A percentile compares a stretch with the other conserved stretches of the same genome.
phyloP scores from a whole-genome alignment of 306 rosid genomes.

The Rosa lucieae region DNA sequence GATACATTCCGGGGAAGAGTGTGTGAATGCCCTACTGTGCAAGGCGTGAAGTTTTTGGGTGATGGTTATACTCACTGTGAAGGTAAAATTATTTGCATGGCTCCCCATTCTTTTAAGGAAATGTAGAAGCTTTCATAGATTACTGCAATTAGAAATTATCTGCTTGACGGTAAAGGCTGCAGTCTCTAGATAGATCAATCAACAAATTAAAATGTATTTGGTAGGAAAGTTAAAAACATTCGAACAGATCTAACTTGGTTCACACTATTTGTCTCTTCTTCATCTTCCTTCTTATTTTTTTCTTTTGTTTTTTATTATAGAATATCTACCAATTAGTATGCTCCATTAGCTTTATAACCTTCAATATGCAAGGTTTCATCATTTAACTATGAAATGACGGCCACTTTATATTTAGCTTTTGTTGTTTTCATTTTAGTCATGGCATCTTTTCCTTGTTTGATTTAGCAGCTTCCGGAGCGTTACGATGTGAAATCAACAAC shows the following conservation, averaged over 20 bases:
- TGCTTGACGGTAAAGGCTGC: background rate
- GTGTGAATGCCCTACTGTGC: slow-evolving; percentile 89
- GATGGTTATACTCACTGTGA: slow-evolving; percentile 90
- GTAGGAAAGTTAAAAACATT: background rate
- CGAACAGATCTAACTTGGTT: background rate
- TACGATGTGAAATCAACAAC: slow-evolving; percentile 75
- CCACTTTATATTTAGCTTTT: background rate
- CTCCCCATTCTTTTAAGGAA: slow-evolving; percentile 4
- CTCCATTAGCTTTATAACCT: background rate
- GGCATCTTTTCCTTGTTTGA: slow-evolving; percentile 10
- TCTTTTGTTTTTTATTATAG: background rate
- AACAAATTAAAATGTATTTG: background rate
- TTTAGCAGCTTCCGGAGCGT: slow-evolving; percentile 73
- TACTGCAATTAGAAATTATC: background rate
- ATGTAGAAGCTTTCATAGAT: background rate
- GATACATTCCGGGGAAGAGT: slow-evolving; percentile 97
- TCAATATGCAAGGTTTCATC: background rate
- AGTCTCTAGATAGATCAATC: background rate
- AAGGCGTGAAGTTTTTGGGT: slow-evolving; percentile 74
- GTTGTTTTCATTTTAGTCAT: background rate
- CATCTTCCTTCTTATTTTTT: background rate
- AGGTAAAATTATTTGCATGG: slow-evolving; percentile 55
- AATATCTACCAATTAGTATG: too few species aligned
- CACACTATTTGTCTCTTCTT: background rate
- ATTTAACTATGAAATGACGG: slow-evolving; percentile 1